A percentile compares a stretch with the other conserved stretches of the same genome.
Evolutionary conservation across 2,329 filamentous ascomycete species (phyloP).

Genomic region (Aspergillus aculeatinus): DNA sequence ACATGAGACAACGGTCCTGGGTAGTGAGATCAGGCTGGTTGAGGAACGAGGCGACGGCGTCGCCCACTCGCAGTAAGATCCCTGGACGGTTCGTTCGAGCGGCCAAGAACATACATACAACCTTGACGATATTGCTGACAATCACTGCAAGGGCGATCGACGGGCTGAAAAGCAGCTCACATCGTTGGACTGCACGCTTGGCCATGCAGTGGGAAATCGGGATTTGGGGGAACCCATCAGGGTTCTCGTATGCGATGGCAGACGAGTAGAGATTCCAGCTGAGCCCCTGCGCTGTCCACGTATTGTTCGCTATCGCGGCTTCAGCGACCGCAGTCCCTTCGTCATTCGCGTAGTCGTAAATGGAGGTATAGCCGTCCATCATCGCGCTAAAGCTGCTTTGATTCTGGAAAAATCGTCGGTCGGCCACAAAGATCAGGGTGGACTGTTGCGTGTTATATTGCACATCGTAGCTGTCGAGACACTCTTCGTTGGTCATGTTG

Average conservation of each 20-base stretch:
- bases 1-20: conserved; percentile 1
- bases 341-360: not conserved
- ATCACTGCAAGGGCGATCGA: conserved; percentile 11
- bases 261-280: not conserved
- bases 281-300: not conserved
- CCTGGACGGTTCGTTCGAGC: not conserved
- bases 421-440: conserved; percentile 1
- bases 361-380: not conserved
- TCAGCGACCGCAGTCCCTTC: not conserved
- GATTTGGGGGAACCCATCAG: not conserved
- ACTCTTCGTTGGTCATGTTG: not conserved
- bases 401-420: not conserved
- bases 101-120: conserved; percentile 9
- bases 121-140: conserved; percentile 7
- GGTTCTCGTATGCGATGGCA: not conserved
- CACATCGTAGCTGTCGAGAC: conserved; percentile 4
- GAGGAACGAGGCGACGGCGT: conserved; percentile 27
- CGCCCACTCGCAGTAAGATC: conserved; percentile 23
- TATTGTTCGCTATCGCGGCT: not conserved
- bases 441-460: conserved; percentile 8
- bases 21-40: conserved; percentile 9
- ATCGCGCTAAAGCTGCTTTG: not conserved
- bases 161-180: conserved; percentile 9
- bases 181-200: conserved; percentile 7
- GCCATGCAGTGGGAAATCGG: conserved; percentile 7